Percentiles rank a stretch among this genome's conserved stretches.
These are phyloP conservation scores for Hippophae gyantsensis DNA, from an alignment of 306 rosid species.

Conservation along the genomic window DNA sequence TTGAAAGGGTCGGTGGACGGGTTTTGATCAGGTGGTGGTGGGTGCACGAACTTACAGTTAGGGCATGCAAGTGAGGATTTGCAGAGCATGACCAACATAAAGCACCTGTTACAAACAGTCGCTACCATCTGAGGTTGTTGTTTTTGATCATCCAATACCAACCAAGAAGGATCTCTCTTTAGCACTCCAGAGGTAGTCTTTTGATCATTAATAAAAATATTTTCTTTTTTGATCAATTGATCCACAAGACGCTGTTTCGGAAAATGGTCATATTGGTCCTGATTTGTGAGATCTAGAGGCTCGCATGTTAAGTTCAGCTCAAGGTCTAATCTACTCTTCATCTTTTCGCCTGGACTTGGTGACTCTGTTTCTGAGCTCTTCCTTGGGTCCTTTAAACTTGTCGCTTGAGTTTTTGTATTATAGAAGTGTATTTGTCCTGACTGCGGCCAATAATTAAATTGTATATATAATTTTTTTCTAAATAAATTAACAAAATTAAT, in stretches of 20 bases:
- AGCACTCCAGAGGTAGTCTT: constrained; percentile 14
- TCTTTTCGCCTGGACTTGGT: constrained; percentile 12
- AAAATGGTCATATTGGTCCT: neutral
- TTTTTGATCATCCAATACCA: constrained; percentile 21
- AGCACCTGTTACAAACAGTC: constrained; percentile 75
- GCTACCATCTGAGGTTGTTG: constrained; percentile 72
- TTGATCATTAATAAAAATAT: constrained; percentile 15
- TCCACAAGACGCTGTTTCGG: neutral
- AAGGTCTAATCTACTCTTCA: constrained; percentile 62
- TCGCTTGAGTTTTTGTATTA: constrained; percentile 52
- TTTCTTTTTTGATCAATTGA: too few species aligned
- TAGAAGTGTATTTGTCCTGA: constrained; percentile 69
- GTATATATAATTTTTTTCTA: too few species aligned
- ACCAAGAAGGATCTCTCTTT: constrained; percentile 32
- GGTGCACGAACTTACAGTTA: constrained; percentile 85
- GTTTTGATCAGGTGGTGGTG: constrained; percentile 50
- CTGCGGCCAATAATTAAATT: constrained; percentile 20
- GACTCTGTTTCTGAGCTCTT: constrained; percentile 12
- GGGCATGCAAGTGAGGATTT: constrained; percentile 86
- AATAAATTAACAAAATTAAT: too few species aligned
- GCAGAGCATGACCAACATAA: constrained; percentile 84
- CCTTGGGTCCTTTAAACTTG: constrained; percentile 41
- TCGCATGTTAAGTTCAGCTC: constrained; percentile 65
- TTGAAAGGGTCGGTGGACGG: constrained; percentile 19
- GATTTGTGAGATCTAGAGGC: constrained; percentile 6